These are phyloP conservation scores for Poa annua DNA, from an alignment of 176 grass and related monocot species.

Conservation along the genomic window DNA sequence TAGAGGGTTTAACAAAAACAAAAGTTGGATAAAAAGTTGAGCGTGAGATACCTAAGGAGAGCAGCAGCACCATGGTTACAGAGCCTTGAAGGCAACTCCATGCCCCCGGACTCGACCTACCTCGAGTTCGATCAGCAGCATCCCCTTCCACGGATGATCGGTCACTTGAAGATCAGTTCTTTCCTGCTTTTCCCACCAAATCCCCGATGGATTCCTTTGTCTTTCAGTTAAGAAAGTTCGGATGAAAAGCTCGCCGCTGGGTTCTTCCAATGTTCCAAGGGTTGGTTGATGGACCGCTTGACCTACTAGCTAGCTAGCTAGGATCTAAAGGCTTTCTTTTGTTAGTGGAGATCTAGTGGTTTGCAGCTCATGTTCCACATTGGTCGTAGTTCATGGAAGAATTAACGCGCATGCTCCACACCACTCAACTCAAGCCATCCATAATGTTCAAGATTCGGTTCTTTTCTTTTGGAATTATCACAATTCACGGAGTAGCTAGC, in stretches of 20 bases:
- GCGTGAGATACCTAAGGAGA: constrained; percentile 31
- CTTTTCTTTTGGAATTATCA: not conserved
- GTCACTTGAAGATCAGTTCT: constrained; percentile 23
- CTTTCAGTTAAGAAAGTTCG: constrained; percentile 46
- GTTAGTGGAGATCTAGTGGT: constrained; percentile 34
- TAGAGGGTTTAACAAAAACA: constrained; percentile 28
- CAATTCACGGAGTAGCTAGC: not conserved
- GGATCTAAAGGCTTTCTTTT: constrained; percentile 6
- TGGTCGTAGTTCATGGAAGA: constrained; percentile 13
- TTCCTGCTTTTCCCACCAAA: constrained; percentile 44
- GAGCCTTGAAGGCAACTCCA: constrained; percentile 59
- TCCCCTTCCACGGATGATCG: not conserved
- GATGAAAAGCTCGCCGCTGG: not conserved
- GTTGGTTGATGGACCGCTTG: not conserved
- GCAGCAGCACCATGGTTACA: not conserved
- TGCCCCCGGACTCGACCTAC: constrained; percentile 10
- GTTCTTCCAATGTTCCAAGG: not conserved
- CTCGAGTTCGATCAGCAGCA: not conserved
- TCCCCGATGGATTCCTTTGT: constrained; percentile 36
- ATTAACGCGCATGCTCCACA: too few species aligned
- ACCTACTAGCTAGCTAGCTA: not conserved
- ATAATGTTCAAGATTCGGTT: not conserved
- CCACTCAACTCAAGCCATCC: not conserved
- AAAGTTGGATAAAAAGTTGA: constrained; percentile 38
- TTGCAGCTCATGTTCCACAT: constrained; percentile 21